Conservation (phyloP, 148 eudicot species). For the Camellia lanceoleosa region DNA sequence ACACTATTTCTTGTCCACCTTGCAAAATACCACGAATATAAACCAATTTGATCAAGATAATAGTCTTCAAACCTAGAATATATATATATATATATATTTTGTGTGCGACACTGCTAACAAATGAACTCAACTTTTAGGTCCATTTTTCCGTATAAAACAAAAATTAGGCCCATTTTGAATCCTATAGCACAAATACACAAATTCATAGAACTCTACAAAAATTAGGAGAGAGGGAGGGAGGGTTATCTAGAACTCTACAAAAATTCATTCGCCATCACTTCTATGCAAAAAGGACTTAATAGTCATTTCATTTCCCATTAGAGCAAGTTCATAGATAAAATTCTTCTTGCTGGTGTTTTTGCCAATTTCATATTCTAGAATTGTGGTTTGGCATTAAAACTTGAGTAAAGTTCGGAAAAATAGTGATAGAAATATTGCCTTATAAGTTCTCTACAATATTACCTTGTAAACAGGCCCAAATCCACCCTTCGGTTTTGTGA, state of each 20-base stretch:
- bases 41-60: not conserved
- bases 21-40: constrained; percentile 7
- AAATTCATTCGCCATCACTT: not conserved
- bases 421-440: too few relatives aligned
- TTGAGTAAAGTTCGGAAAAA: not conserved
- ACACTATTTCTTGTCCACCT: constrained; percentile 7
- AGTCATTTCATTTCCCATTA: too few relatives aligned
- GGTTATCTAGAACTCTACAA: too few relatives aligned
- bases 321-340: too few relatives aligned
- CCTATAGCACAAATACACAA: too few relatives aligned
- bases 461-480: constrained; percentile 26
- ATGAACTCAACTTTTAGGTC: not conserved
- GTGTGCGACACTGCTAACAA: not conserved
- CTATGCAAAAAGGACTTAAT: too few relatives aligned
- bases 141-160: too few relatives aligned
- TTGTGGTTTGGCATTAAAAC: too few relatives aligned
- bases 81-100: not conserved
- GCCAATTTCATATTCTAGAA: not conserved
- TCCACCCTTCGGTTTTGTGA: constrained; percentile 8
- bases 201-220: too few relatives aligned
- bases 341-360: too few relatives aligned
- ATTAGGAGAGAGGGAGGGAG: too few relatives aligned
- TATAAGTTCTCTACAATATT: not conserved
- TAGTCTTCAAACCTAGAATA: not conserved
- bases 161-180: too few relatives aligned